These are phyloP conservation scores for Spinacia oleracea DNA, from an alignment of 179 eudicot species.

Conservation along the genomic window DNA sequence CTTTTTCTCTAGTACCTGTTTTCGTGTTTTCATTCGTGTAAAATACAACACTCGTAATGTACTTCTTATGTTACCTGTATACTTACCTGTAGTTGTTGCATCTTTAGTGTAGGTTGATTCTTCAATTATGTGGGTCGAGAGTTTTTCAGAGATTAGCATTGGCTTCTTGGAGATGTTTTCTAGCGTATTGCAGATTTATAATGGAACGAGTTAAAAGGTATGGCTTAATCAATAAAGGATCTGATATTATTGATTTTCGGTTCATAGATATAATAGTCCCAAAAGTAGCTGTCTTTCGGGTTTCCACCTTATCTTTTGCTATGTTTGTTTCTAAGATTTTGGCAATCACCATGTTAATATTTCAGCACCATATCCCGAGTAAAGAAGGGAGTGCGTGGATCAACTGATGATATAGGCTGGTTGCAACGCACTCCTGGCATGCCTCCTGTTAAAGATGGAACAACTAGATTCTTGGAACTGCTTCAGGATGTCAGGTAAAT, in stretches of 20 bases:
- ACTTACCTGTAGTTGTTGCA: constrained; percentile 21
- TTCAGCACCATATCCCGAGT: constrained; percentile 60
- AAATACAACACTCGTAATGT: not conserved
- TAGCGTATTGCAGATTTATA: constrained; percentile 34
- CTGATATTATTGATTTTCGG: not conserved
- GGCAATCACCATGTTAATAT: not conserved
- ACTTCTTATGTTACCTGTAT: not conserved
- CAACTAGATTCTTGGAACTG: constrained; percentile 74
- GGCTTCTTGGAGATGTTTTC: constrained; percentile 52
- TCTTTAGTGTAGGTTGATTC: constrained; percentile 54
- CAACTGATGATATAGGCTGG: constrained; percentile 95
- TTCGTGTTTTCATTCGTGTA: not conserved
- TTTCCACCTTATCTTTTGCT: not conserved
- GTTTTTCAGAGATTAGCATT: constrained; percentile 47
- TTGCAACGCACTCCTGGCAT: constrained; percentile 65
- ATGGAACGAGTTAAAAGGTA: constrained; percentile 54
- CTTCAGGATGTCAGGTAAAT: constrained; percentile 64
- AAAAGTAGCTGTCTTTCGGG: not conserved
- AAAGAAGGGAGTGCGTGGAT: constrained; percentile 60
- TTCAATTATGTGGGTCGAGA: constrained; percentile 51
- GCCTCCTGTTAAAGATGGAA: constrained; percentile 79
- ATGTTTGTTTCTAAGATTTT: not conserved
- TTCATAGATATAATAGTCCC: not conserved
- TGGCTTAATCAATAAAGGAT: constrained; percentile 10
- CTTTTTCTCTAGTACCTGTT: constrained; percentile 4